These are phyloP conservation scores for Naganishia kalamii DNA, from an alignment of 768 basidiomycete genomes.

Conservation along the genomic window DNA sequence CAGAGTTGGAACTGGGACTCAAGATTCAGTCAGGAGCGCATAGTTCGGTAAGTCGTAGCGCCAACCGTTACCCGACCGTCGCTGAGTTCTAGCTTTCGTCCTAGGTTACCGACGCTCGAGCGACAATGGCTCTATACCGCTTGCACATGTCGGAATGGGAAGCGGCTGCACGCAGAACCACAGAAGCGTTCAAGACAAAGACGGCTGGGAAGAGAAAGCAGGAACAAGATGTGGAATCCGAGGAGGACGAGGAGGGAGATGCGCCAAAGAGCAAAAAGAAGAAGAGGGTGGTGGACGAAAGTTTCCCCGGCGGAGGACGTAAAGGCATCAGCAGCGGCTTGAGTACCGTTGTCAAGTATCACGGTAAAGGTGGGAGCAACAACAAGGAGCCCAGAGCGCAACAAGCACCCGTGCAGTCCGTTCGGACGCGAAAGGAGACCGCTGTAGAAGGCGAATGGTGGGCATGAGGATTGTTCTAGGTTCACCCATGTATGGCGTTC, in stretches of 20 bases:
- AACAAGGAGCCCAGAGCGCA: not conserved
- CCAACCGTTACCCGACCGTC: not conserved
- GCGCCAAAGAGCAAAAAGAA: constrained; percentile 6
- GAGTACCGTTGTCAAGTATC: constrained; percentile 13
- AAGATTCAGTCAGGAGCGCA: constrained; percentile 85
- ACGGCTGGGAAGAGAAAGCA: constrained; percentile 10
- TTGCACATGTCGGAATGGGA: constrained; percentile 81
- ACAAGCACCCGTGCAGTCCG: not conserved
- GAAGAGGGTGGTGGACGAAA: not conserved
- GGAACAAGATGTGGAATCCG: not conserved
- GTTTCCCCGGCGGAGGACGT: constrained; percentile 1
- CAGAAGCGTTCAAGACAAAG: constrained; percentile 37
- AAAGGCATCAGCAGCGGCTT: constrained; percentile 7
- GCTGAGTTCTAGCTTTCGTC: not conserved
- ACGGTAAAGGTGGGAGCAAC: not conserved
- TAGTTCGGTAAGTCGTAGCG: constrained; percentile 61
- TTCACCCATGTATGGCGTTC: not conserved
- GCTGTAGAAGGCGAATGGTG: constrained; percentile 13
- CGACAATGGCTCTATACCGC: constrained; percentile 88
- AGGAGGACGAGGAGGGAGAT: constrained; percentile 2
- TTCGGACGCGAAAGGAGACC: constrained; percentile 8
- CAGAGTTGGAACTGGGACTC: constrained; percentile 68
- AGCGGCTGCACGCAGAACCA: constrained; percentile 46
- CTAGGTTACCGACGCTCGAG: constrained; percentile 85
- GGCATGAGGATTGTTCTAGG: not conserved